Base-by-base conservation (phyloP, 768 basidiomycete species). In the Imleria badia region DNA sequence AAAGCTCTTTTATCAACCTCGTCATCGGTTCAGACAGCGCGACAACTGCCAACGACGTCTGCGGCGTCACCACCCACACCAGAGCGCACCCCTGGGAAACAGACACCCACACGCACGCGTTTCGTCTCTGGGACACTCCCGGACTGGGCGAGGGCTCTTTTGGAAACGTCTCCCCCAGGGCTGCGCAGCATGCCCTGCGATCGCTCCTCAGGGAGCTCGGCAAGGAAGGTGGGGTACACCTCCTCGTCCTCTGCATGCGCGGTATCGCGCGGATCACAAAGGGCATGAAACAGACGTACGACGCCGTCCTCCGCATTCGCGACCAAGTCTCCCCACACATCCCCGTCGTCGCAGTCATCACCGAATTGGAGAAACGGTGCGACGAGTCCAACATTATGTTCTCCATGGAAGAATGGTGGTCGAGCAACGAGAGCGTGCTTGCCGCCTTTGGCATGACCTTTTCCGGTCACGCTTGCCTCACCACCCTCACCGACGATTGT, bases 321-420 rank as follows among this genome's bases (percentile, higher is more conserved):
- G 29, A 65, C 55, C 55, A 67, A 22, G 60, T 65, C 19, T 57
- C 57, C 11, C 50, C 55, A 0, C 40, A 55, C 19, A 67, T 54
- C 6, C 65, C 66, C n/a, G 14, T 66, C 47, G 63, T 67, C 1
- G 66, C 65, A 7, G 56, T 66, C 58, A 44, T 66, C 44, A 66
- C 66, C 19, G 65, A 67, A 12, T 39, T 66, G 5, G 65, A 66
- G 50, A 67, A 67, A 39, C 55, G 45, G 22, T 65, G 57, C n/a
- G 17, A 51, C 12, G 20, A 42, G 8, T 8, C 26, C 17, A 40
- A 63, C 30, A 46, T 63, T 8, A 5, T 59, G 3, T 20, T 50
- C 15, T 66, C 65, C 39, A 66, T 66, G 65, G 66, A 66, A 8
- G 46, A 23, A 17, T 66, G 65, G 65, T 66, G 65, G 65, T 20